Percentiles rank a stretch among this genome's conserved stretches.
phyloP scores from a whole-genome alignment of 1,139 yeast genomes.

The Scheffersomyces parashehatae region DNA sequence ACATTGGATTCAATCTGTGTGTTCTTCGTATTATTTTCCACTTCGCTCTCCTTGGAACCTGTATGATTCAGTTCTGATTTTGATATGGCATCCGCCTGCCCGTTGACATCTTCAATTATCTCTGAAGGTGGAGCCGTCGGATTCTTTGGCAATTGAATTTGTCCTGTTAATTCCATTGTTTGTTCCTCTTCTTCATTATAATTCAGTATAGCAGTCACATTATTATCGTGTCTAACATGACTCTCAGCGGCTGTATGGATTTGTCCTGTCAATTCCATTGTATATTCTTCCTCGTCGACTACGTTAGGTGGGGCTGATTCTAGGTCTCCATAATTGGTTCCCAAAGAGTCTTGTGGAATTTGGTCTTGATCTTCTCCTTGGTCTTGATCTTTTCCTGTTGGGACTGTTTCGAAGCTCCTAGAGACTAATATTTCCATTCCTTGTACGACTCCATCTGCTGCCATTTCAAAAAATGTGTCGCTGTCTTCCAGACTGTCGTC shows the following conservation, averaged over 20 bases:
- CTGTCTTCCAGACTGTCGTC: constrained; percentile 10
- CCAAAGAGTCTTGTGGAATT: no score
- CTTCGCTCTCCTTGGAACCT: no score
- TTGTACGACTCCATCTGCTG: constrained; percentile 4
- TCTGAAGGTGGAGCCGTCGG: no score
- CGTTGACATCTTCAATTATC: no score
- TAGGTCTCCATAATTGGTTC: no score
- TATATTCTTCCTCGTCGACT: constrained; percentile 2
- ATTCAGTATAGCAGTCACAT: neutral
- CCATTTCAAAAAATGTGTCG: constrained; percentile 5
- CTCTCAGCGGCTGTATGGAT: neutral
- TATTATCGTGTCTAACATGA: no score
- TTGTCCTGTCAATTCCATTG: constrained; percentile 4
- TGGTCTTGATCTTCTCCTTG: no score
- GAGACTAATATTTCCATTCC: neutral
- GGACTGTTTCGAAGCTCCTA: neutral
- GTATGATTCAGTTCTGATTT: no score
- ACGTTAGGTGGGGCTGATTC: no score
- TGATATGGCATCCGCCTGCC: no score
- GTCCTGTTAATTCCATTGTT: constrained; percentile 21
- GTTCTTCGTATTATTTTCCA: no score
- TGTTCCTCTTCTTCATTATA: constrained; percentile 15
- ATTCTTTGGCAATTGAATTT: neutral
- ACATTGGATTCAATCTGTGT: neutral
- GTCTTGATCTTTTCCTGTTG: no score